Base-by-base conservation (phyloP, 805 yeast genomes). In the Novakomyces olei region DNA sequence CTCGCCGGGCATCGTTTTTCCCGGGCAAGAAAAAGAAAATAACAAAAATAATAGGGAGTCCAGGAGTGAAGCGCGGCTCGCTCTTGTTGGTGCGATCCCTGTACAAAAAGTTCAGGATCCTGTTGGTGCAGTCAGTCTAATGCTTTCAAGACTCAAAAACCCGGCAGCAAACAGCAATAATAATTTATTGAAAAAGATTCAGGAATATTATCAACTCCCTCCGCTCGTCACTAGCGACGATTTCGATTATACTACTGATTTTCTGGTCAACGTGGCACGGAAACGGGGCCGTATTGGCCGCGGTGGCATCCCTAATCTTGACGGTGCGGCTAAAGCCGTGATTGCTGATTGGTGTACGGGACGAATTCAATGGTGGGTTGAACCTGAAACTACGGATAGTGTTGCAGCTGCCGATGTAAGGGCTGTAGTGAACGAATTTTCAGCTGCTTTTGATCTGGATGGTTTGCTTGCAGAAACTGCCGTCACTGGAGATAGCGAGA, bases 281-380 rank as follows among this genome's bases (percentile, higher is more conserved):
- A 68, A 71, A 44, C 72, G 80, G 53, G 98, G 98, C 37, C 68
- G 95, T 54, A 61, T 88, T 40, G 80, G 92, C 32, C 75, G 68
- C 47, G 93, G 94, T 27, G 98, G 98, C 48, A 55, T 88, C 37
- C 93, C 96, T 36, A 81, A 88, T 51, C 52, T 88, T 40, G 74
- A 69, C 37, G 64, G 83, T 41, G 92, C 96, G 5, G 93, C 91
- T 24, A 51, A 67, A 45, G 62, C 76, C 24, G 74, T 88, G 8
- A 61, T 88, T 48, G 79, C 68, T 45, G 98, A 88, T 55, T 88
- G 96, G 96, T 71, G 94, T 56, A 95, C 83, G 53, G 98, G 98
- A 37, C 69, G 88, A 50, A 70, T 88, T 45, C 55, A 73, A 35
- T 92, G 95, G 30, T 88, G 94, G 93, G 69, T 78, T 2, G 55